Conservation (phyloP, 2,329 filamentous ascomycete genomes). For the Calonectria pteridis region DNA sequence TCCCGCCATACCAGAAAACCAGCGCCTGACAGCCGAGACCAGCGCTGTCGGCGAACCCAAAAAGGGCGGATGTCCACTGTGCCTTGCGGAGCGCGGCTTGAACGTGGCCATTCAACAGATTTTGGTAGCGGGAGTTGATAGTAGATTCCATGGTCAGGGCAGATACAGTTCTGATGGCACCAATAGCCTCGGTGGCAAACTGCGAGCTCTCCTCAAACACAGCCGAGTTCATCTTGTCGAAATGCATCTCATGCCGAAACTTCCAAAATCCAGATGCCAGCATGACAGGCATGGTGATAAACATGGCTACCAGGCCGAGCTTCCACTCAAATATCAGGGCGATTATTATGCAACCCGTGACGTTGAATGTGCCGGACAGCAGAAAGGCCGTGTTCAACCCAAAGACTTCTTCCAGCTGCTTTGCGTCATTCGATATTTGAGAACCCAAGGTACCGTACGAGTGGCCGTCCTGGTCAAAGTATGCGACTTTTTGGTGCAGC, state of each 20-base stretch:
- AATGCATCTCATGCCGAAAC: conserved; percentile 63
- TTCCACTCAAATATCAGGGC: conserved; percentile 53
- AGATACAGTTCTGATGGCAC: conserved; percentile 72
- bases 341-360: conserved; percentile 47
- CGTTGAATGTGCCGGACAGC: conserved; percentile 46
- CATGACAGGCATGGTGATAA: conserved; percentile 50
- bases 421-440: conserved; percentile 46
- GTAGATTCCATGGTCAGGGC: conserved; percentile 70
- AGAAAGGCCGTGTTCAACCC: conserved; percentile 48
- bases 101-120: conserved; percentile 52
- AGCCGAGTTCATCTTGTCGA: conserved; percentile 68
- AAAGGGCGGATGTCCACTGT: conserved; percentile 49
- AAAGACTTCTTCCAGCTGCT: conserved; percentile 49
- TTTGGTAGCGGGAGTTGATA: conserved; percentile 58
- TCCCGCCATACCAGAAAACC: conserved; percentile 64
- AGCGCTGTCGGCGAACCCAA: conserved; percentile 55
- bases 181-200: conserved; percentile 73
- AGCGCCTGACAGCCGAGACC: conserved; percentile 59
- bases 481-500: conserved; percentile 44
- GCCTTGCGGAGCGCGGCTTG: conserved; percentile 47
- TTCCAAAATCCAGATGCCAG: conserved; percentile 51
- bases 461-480: conserved; percentile 47
- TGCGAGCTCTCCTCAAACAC: conserved; percentile 72
- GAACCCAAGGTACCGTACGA: conserved; percentile 46
- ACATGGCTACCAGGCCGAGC: conserved; percentile 53